Evolutionary conservation across 2,329 filamentous ascomycete species (phyloP), one percentile per base, ranked within the genome.

Genomic region (Pseudogymnoascus sp.): DNA sequence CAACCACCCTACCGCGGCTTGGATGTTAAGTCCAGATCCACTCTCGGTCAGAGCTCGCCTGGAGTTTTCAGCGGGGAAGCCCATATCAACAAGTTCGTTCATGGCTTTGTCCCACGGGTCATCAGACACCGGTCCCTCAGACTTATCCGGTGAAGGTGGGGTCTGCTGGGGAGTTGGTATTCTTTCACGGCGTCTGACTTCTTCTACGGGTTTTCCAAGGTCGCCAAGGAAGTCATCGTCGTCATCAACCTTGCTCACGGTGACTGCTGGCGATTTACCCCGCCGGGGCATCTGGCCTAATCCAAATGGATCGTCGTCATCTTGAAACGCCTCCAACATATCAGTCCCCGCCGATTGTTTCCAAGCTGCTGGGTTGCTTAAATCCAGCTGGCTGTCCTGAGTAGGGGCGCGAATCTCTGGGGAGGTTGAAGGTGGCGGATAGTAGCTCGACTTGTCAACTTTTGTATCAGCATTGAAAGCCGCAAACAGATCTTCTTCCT

Each of bases 71-170:
- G 87, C 83, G 0, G 91, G 86, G 70, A 99, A 99, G 0, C 95
- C 95, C 85, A 98, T 98, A 69, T 97, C 93, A 2, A 97, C 86
- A 25, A 99, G 79, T 74, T 98, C 92, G 8, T 90, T 91, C 25
- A 98, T 85, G 8, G 92, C 90, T 69, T 84, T 85, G 72, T 96
- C 92, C 65, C 89, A 87, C 1, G 85, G 85, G 70, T 92, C 88
- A 37, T 84, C 76, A 28, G 69, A 67, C 60, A 69, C 68, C 16
- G 64, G 62, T 34, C 66, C 65, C 43, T 68, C 66, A 10, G 69
- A 64, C 31, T 71, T 66, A 4, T 65, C 45, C 16, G 64, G 39
- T 25, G 71, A 67, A 19, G 68, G 62, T 13, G 71, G 65, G 8
- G 71, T 65, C 16, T 65, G 62, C 10, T 63, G 60, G 0, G 84